phyloP scores from a whole-genome alignment of 768 basidiomycete species.

The Serendipita vermifera region DNA sequence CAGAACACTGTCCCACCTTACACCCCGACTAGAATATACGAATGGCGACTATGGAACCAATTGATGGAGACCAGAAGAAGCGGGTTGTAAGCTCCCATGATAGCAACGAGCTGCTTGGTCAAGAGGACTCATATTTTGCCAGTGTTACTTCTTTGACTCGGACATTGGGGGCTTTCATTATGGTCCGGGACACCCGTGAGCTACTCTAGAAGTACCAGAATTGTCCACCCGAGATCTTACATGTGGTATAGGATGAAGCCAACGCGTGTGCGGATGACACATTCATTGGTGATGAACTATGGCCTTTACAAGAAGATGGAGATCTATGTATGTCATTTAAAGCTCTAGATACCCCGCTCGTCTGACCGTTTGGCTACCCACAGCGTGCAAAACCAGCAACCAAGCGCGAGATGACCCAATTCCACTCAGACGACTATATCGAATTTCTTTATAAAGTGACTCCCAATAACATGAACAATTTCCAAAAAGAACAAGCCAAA shows the following conservation, averaged over 20 bases:
- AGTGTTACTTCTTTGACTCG: constrained; percentile 99
- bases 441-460: constrained; percentile 91
- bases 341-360: not conserved
- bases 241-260: constrained; percentile 74
- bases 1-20: too few species aligned
- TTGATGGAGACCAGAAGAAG: constrained; percentile 72
- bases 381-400: constrained; percentile 98
- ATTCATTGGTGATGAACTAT: constrained; percentile 99
- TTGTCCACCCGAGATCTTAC: constrained; percentile 15
- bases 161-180: constrained; percentile 99
- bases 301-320: constrained; percentile 99
- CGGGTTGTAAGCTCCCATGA: constrained; percentile 59
- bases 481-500: constrained; percentile 89
- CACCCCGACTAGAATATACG: not conserved
- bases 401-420: constrained; percentile 99
- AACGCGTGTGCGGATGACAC: constrained; percentile 97
- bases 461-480: constrained; percentile 89
- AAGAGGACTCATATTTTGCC: constrained; percentile 10
- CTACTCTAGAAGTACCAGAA: constrained; percentile 10
- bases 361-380: not conserved
- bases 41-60: constrained; percentile 35
- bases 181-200: constrained; percentile 91
- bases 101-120: constrained; percentile 6
- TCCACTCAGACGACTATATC: constrained; percentile 98
- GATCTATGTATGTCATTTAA: constrained; percentile 67